phyloP scores from a whole-genome alignment of 192 early-diverging fungal genomes.

The Bifiguratus adelaidae region DNA sequence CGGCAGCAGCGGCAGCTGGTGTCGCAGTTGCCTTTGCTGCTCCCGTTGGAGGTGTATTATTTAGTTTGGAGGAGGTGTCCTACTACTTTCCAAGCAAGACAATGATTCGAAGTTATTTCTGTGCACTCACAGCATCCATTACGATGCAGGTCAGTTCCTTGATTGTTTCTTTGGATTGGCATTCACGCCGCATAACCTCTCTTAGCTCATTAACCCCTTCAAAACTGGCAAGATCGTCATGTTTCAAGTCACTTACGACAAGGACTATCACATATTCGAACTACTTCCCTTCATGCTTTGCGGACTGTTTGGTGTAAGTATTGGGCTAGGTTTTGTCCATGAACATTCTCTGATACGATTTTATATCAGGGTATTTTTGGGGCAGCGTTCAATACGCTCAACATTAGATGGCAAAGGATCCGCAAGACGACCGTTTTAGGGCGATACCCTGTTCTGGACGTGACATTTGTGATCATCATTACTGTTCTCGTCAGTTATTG shows the following conservation, averaged over 20 bases:
- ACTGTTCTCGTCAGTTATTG: slow-evolving; percentile 69
- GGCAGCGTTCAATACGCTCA: slow-evolving; percentile 66
- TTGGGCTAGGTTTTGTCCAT: background rate
- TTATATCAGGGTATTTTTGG: slow-evolving; percentile 68
- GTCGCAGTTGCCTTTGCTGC: slow-evolving; percentile 94
- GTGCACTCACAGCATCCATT: slow-evolving; percentile 82
- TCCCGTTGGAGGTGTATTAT: slow-evolving; percentile 92
- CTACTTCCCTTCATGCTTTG: slow-evolving; percentile 74
- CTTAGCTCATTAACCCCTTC: slow-evolving; percentile 71
- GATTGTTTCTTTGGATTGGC: background rate
- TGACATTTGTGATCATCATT: slow-evolving; percentile 50
- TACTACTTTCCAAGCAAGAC: slow-evolving; percentile 92
- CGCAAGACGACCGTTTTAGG: slow-evolving; percentile 66
- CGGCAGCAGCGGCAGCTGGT: slow-evolving; percentile 86
- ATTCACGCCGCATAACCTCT: background rate
- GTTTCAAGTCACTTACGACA: slow-evolving; percentile 82
- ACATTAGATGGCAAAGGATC: slow-evolving; percentile 52
- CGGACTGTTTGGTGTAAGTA: slow-evolving; percentile 65
- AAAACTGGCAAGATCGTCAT: slow-evolving; percentile 75
- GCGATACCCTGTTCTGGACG: slow-evolving; percentile 64
- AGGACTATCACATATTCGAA: slow-evolving; percentile 90
- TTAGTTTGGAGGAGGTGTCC: slow-evolving; percentile 86
- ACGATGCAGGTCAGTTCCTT: slow-evolving; percentile 54
- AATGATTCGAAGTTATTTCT: slow-evolving; percentile 92
- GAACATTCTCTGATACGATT: background rate